These are phyloP conservation scores for Lasiosphaeria miniovina DNA, from an alignment of 495 filamentous ascomycete species.

Conservation along the genomic window DNA sequence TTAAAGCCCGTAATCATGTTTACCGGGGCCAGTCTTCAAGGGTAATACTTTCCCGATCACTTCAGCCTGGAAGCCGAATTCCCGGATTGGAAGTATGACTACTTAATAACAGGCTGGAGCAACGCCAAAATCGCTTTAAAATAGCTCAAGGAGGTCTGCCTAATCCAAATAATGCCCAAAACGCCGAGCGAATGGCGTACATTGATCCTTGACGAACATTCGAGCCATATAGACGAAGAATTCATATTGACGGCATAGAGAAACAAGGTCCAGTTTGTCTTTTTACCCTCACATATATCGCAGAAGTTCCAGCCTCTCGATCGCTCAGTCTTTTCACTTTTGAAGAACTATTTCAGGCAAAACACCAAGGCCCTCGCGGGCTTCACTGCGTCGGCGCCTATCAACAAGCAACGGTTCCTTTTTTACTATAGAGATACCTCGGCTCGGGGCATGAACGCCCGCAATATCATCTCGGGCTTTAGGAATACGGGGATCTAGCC, in stretches of 20 bases:
- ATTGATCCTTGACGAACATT: constrained; percentile 4
- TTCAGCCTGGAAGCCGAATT: neutral
- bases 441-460: neutral
- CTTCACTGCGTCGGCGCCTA: no score
- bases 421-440: constrained; percentile 1
- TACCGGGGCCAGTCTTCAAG: constrained; percentile 1
- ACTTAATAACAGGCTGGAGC: constrained; percentile 3
- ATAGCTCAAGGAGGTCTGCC: constrained; percentile 6
- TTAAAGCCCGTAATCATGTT: neutral
- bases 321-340: neutral
- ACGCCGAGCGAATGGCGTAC: neutral
- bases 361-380: neutral
- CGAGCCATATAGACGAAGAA: neutral
- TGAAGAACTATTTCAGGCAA: constrained; percentile 10
- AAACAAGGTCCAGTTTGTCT: constrained; percentile 10
- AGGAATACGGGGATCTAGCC: constrained; percentile 10
- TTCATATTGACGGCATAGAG: neutral
- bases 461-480: constrained; percentile 11
- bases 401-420: constrained; percentile 10
- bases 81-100: constrained; percentile 1
- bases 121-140: neutral
- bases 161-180: neutral
- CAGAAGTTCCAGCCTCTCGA: constrained; percentile 15
- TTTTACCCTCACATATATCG: constrained; percentile 9
- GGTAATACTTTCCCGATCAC: neutral